Evolutionary conservation across 768 basidiomycete genomes (phyloP).

Genomic region (Tylopilus felleus): DNA sequence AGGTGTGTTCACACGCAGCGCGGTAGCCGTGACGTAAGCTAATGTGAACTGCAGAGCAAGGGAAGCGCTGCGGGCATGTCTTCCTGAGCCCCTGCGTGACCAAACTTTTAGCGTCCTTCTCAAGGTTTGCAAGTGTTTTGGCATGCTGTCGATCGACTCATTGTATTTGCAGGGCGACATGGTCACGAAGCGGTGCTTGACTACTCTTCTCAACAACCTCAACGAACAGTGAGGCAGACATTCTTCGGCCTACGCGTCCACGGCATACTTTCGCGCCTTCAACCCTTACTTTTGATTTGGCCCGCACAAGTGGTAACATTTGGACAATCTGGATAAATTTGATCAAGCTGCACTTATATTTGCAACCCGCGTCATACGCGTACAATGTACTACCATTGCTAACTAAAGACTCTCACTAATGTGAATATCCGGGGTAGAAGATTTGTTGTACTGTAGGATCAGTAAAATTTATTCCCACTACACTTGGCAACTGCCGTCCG

Average conservation of each 20-base stretch:
- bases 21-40: constrained; percentile 3
- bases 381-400: constrained; percentile 32
- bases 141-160: constrained; percentile 11
- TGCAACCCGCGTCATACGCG: constrained; percentile 20
- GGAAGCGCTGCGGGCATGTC: constrained; percentile 91
- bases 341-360: constrained; percentile 29
- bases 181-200: constrained; percentile 94
- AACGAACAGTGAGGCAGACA: constrained; percentile 51
- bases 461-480: constrained; percentile 16
- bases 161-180: constrained; percentile 74
- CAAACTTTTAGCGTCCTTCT: constrained; percentile 88
- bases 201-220: constrained; percentile 85
- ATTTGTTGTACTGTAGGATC: constrained; percentile 33
- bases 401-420: constrained; percentile 32
- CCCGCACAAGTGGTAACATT: constrained; percentile 21
- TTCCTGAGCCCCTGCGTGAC: constrained; percentile 93
- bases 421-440: constrained; percentile 31
- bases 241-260: not conserved
- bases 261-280: constrained; percentile 6
- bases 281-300: constrained; percentile 16
- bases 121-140: constrained; percentile 53
- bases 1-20: constrained; percentile 50
- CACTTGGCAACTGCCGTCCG: not conserved
- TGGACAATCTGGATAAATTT: constrained; percentile 32
- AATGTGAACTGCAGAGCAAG: constrained; percentile 61